A percentile compares a stretch with the other conserved stretches of the same genome.
Evolutionary conservation across 192 early-diverging fungal genomes (phyloP).

Genomic region (Phycomyces blakesleeanus): DNA sequence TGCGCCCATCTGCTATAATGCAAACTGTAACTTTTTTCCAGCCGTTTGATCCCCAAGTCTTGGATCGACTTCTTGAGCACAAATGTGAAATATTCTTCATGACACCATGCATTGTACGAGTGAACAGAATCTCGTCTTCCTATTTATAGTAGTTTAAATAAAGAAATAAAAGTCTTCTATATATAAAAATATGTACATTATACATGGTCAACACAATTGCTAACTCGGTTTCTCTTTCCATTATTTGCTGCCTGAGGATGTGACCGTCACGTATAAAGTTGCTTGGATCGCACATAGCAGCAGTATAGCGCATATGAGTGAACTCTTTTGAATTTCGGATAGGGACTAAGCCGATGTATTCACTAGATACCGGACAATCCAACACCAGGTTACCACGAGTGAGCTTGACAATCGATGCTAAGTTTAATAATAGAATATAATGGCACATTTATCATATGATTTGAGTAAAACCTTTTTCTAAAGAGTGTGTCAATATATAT

Average conservation of each 20-base stretch:
- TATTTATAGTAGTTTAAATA: slow-evolving; percentile 7
- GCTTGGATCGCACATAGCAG: slow-evolving; percentile 83
- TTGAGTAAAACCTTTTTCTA: too few species aligned
- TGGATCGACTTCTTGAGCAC: slow-evolving; percentile 49
- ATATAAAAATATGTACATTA: slow-evolving; percentile 44
- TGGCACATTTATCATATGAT: background rate
- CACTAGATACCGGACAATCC: slow-evolving; percentile 64
- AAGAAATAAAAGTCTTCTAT: background rate
- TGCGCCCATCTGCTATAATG: slow-evolving; percentile 74
- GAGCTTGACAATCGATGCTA: slow-evolving; percentile 43
- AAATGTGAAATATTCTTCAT: slow-evolving; percentile 73
- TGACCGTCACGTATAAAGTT: slow-evolving; percentile 74
- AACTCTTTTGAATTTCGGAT: slow-evolving; percentile 70
- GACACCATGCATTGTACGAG: slow-evolving; percentile 64
- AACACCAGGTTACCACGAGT: slow-evolving; percentile 70
- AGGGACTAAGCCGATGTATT: slow-evolving; percentile 49
- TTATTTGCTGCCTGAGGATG: slow-evolving; percentile 70
- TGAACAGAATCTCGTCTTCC: slow-evolving; percentile 70
- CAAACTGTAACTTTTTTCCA: slow-evolving; percentile 76
- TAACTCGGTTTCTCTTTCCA: slow-evolving; percentile 67
- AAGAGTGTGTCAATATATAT: too few species aligned
- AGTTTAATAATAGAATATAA: background rate
- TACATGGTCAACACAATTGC: slow-evolving; percentile 86
- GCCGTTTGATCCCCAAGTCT: slow-evolving; percentile 48
- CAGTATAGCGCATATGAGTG: slow-evolving; percentile 94